Conservation (phyloP, 192 early-diverging fungal genomes). For the Coemansia guatemalensis region DNA sequence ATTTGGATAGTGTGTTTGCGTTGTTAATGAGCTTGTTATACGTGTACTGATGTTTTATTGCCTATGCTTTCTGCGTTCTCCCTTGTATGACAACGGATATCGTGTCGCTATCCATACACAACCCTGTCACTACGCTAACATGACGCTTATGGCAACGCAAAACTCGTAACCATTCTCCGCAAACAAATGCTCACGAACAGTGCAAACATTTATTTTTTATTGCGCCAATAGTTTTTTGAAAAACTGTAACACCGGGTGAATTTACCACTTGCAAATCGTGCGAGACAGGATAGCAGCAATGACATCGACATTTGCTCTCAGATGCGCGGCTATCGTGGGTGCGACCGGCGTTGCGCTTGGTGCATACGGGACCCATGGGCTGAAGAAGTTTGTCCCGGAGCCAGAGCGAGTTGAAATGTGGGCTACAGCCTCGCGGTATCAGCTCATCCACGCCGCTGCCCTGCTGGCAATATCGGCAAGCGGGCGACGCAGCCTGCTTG, state of each 20-base stretch:
- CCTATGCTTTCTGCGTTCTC: too few relatives aligned
- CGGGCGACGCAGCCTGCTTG: constrained; percentile 22
- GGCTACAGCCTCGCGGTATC: constrained; percentile 54
- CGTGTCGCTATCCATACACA: too few relatives aligned
- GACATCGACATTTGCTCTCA: constrained; percentile 34
- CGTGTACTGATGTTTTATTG: too few relatives aligned
- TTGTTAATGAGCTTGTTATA: too few relatives aligned
- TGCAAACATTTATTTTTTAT: too few relatives aligned
- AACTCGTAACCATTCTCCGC: too few relatives aligned
- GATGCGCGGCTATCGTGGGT: constrained; percentile 44
- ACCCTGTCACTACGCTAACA: too few relatives aligned
- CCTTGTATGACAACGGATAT: too few relatives aligned
- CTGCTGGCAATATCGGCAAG: constrained; percentile 43
- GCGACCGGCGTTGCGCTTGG: constrained; percentile 57
- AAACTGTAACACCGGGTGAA: neutral
- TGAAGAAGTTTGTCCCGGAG: constrained; percentile 39
- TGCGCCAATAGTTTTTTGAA: too few relatives aligned
- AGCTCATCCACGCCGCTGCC: constrained; percentile 54
- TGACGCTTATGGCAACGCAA: too few relatives aligned
- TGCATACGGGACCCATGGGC: constrained; percentile 58
- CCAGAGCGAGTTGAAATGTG: constrained; percentile 39
- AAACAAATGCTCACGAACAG: too few relatives aligned
- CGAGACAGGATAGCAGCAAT: constrained; percentile 3
- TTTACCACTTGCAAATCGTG: neutral
- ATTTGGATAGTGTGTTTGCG: too few relatives aligned